phyloP scores from a whole-genome alignment of 192 early-diverging fungal genomes.

The Coemansia sp. region DNA sequence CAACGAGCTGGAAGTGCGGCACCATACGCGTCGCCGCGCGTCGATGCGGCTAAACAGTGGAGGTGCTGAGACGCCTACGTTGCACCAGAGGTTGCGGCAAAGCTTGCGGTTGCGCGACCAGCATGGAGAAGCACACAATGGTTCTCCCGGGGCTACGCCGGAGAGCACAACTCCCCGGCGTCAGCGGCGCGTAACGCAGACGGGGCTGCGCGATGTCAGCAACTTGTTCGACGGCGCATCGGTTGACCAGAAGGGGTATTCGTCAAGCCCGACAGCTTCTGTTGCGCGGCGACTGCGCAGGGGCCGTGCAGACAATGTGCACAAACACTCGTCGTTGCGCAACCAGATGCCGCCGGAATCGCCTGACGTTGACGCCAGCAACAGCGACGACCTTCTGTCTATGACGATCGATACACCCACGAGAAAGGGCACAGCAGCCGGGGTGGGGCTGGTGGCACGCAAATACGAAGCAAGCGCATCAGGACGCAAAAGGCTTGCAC shows the following conservation, averaged over 20 bases:
- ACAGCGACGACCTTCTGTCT: background rate
- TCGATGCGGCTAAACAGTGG: background rate
- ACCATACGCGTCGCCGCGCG: background rate
- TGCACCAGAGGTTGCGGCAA: background rate
- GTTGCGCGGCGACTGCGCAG: slow-evolving; percentile 22
- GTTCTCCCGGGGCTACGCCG: too few relatives aligned
- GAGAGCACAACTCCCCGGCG: background rate
- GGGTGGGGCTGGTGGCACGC: background rate
- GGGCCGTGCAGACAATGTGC: slow-evolving; percentile 24
- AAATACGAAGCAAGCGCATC: background rate
- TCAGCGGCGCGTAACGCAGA: background rate
- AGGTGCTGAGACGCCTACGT: background rate
- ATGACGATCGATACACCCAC: background rate
- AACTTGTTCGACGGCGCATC: background rate
- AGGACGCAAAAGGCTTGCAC: slow-evolving; percentile 10
- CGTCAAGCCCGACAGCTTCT: slow-evolving; percentile 35
- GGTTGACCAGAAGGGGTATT: slow-evolving; percentile 19
- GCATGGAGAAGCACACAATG: background rate
- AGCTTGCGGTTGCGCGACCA: background rate
- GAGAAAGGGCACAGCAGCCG: background rate
- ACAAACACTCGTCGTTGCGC: slow-evolving; percentile 13
- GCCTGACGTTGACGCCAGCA: background rate
- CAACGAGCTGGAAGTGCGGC: background rate
- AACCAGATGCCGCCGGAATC: slow-evolving; percentile 7
- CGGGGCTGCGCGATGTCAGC: background rate